Conservation (phyloP, 108 stramenopile species). For the Cyclotella kingstonii region DNA sequence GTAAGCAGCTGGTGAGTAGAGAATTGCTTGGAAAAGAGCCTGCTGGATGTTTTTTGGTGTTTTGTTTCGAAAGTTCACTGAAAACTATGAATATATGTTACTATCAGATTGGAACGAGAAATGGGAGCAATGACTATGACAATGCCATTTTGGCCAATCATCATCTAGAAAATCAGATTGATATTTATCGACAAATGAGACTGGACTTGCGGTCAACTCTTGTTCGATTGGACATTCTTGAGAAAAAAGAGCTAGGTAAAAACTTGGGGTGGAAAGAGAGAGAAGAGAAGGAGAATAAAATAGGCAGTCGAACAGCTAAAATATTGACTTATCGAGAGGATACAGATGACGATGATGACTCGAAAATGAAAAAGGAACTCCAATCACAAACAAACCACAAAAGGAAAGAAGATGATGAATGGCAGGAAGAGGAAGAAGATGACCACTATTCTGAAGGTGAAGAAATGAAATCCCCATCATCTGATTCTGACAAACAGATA, state of each 20-base stretch:
- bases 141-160: conserved; percentile 17
- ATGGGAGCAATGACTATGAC: conserved; percentile 7
- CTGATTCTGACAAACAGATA: conserved; percentile 6
- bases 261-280: not conserved
- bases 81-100: not conserved
- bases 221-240: conserved; percentile 25
- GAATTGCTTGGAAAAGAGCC: not conserved
- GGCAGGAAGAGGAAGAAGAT: not conserved
- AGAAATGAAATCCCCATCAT: not conserved
- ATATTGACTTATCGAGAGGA: not conserved
- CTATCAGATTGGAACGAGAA: not conserved
- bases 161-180: conserved; percentile 15
- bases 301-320: not conserved
- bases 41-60: not conserved
- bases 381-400: not conserved
- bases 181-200: conserved; percentile 20
- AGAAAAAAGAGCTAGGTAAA: too few species aligned
- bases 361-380: not conserved
- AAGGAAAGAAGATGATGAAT: not conserved
- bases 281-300: not conserved
- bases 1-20: conserved; percentile 15
- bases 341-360: not conserved
- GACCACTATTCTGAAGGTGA: not conserved
- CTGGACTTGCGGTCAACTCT: conserved; percentile 10
- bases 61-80: not conserved